Percentiles rank a stretch among this genome's conserved stretches.
phyloP scores from a whole-genome alignment of 108 stramenopile species.

The Phaeodactylum tricornutum region DNA sequence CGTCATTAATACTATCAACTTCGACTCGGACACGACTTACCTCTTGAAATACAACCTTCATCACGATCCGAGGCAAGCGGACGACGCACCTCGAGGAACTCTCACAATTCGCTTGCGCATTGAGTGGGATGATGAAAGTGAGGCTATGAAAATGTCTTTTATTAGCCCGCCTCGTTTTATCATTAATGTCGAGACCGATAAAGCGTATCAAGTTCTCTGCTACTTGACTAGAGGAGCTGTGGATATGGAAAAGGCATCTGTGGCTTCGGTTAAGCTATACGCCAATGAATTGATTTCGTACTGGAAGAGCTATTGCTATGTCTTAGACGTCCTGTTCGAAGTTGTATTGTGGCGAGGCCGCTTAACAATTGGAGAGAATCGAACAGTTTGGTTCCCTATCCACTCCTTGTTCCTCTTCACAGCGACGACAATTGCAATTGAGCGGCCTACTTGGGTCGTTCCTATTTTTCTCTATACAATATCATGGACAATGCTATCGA shows the following conservation, averaged over 20 bases:
- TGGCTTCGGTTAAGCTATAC: slow-evolving; percentile 24
- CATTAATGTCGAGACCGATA: slow-evolving; percentile 26
- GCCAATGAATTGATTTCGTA: slow-evolving; percentile 19
- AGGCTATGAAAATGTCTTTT: slow-evolving; percentile 10
- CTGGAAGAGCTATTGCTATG: slow-evolving; percentile 16
- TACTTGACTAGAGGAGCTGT: slow-evolving; percentile 37
- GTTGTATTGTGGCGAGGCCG: slow-evolving; percentile 38
- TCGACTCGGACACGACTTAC: slow-evolving; percentile 22
- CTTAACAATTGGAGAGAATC: neutral
- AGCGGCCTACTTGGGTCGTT: slow-evolving; percentile 16
- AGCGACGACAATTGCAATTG: slow-evolving; percentile 10
- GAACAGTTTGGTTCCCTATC: slow-evolving; percentile 33
- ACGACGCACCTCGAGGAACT: slow-evolving; percentile 8
- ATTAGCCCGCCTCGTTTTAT: slow-evolving; percentile 11
- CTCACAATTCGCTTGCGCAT: slow-evolving; percentile 27
- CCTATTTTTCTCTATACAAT: slow-evolving; percentile 19
- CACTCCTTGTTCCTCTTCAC: slow-evolving; percentile 24
- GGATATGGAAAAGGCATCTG: slow-evolving; percentile 24
- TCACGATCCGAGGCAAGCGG: slow-evolving; percentile 1
- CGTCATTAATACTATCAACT: slow-evolving; percentile 17
- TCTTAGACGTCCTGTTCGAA: slow-evolving; percentile 24
- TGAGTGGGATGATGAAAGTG: slow-evolving; percentile 23
- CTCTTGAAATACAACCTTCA: slow-evolving; percentile 18
- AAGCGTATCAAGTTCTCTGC: slow-evolving; percentile 31
- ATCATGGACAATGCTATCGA: slow-evolving; percentile 19